phyloP scores from a whole-genome alignment of 768 basidiomycete species.

The Tricholoma hemisulphureum region DNA sequence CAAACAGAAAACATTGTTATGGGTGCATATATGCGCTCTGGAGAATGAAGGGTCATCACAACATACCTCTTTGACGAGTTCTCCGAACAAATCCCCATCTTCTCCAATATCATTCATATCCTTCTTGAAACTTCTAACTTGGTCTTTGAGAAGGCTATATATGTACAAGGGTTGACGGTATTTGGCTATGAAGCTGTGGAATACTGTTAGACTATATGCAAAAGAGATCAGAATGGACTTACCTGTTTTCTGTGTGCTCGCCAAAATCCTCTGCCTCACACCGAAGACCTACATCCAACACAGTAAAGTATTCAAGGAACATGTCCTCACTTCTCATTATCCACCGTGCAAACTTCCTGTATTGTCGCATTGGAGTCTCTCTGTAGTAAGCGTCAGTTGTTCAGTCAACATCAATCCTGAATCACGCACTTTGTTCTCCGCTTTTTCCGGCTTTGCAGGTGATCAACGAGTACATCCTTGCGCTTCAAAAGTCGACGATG shows the following conservation, averaged over 20 bases:
- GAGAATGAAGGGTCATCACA: background rate
- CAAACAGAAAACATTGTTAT: background rate
- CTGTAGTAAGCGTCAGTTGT: background rate
- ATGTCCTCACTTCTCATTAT: background rate
- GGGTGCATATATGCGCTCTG: background rate
- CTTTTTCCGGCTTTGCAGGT: background rate
- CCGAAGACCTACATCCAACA: background rate
- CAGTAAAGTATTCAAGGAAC: background rate
- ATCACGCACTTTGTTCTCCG: background rate
- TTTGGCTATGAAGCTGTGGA: background rate
- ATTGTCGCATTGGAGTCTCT: background rate
- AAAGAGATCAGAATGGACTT: background rate
- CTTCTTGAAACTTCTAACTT: background rate
- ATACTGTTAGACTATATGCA: background rate
- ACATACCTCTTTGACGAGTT: background rate
- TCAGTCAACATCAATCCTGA: too few species aligned
- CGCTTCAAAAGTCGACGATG: background rate
- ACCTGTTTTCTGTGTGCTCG: background rate
- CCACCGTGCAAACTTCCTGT: background rate
- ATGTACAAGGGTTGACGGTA: background rate
- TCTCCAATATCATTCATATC: background rate
- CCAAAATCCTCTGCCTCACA: background rate
- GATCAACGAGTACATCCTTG: background rate
- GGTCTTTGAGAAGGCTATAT: background rate
- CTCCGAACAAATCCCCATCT: background rate